Evolutionary conservation across 345 rosid species (phyloP), one percentile per base, ranked within the genome.

Genomic region (Acer negundo): DNA sequence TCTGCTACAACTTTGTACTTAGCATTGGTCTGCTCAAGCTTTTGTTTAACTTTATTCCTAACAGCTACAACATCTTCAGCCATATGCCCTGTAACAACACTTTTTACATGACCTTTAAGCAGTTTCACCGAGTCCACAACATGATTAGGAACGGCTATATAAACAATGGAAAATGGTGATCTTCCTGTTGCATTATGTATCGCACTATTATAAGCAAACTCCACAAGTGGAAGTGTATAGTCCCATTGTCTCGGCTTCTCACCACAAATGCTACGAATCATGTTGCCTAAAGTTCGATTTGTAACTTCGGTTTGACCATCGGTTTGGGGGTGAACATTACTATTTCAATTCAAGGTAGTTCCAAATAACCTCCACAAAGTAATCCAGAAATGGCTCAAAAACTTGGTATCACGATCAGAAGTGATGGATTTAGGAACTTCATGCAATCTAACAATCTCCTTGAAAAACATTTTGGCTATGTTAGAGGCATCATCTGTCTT

Each of bases 201-300:
- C 2, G 31, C 49, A 59, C 24, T 73, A 4, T 58, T 73, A 16
- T 73, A 73, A 11, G 69, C 77, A 62, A 74, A 61, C 10, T 62
- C 40, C 7, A 24, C 67, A 7, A 31, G 58, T 6, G 77, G 5
- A 7, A 74, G 26, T 1, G 69, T 58, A 62, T 6, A 3, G 35
- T 74, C 69, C 64, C 69, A 74, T 19, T 74, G 24, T 51, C 23
- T 62, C 0, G 55, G 55, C 24, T 40, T 74, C 2, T 74, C 69
- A 3, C 77, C 69, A 62, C 38, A 74, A 42, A 61, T 22, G 26
- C 72, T 38, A 15, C 31, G 51, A 19, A 40, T 44, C 24, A 69
- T 19, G 26, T 40, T 69, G 2, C 59, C 56, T 1, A 62, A 62
- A 4, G 42, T 35, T 0, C 40, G 7, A 42, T 74, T 62, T 7